Base-by-base conservation (phyloP, 805 yeast species). In the Sugiyamaella lignohabitans region DNA sequence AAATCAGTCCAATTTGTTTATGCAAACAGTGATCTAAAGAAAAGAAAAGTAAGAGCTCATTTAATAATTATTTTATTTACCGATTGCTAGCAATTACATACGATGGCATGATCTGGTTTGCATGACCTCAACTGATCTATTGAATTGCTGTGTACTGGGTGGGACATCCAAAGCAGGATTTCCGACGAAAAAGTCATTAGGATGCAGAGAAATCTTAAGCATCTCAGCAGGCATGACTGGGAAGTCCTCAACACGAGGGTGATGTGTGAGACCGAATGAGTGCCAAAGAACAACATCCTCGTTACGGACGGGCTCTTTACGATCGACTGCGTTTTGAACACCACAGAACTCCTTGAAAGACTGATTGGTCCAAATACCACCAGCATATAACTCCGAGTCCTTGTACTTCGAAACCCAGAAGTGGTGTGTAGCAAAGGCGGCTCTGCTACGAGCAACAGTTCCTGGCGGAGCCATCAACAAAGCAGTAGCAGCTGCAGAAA, bases 151-250 rank as follows among this genome's bases (percentile, higher is more conserved):
- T 59, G 65, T 75, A 19, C 88, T 76, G 62, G 80, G 82, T 41
- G 93, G 93, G 45, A 84, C 69, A 60, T 83, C 88, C 61, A 85
- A 70, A 38, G 85, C 86, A 29, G 94, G 94, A 66, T 84, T 84
- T 59, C 70, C 77, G 57, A 78, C 80, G 61, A 84, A 84, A 77
- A 84, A 84, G 46, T 85, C 84, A 57, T 76, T 71, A 46, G 94
- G 94, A 39, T 74, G 72, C 47, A 84, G 72, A 48, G 76, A 72
- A 56, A 84, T 80, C 58, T 74, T 78, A 69, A 83, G 79, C 53
- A 79, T 80, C 67, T 84, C 94, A 48, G 81, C 84, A 24, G 93
- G 89, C 94, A 84, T 84, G 43, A 84, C 91, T 42, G 94, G 94
- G 83, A 85, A 84, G 65, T 84, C 93, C 68, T 84, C 94, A 32